A percentile compares a stretch with the other conserved stretches of the same genome.
These are phyloP conservation scores for Coelastrella sp. DNA, from an alignment of 139 green algal genomes.

Conservation along the genomic window DNA sequence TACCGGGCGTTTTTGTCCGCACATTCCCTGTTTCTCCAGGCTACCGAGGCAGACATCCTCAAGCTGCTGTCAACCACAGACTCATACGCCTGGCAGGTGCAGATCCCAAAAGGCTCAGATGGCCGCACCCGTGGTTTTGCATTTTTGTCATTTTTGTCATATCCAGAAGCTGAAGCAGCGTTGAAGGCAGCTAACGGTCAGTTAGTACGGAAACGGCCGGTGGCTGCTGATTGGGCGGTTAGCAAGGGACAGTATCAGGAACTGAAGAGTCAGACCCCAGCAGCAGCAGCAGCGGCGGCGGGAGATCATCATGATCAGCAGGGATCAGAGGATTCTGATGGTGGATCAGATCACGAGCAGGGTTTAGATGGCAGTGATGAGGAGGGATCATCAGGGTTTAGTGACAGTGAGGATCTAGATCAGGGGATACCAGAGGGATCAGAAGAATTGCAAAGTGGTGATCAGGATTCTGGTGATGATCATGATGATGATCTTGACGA, in stretches of 20 bases:
- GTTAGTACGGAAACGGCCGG: constrained; percentile 69
- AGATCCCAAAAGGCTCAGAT: constrained; percentile 43
- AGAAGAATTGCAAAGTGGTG: background rate
- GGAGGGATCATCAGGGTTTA: constrained; percentile 38
- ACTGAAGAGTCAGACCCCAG: constrained; percentile 27
- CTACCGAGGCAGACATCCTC: constrained; percentile 40
- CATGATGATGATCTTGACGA: background rate
- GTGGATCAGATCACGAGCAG: no score
- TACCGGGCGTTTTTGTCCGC: no score
- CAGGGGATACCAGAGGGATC: background rate
- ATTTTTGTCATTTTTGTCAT: constrained; percentile 88
- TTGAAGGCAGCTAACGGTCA: constrained; percentile 84
- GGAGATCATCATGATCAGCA: background rate
- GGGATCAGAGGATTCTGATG: background rate
- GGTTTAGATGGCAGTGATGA: constrained; percentile 27
- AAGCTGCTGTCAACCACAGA: constrained; percentile 21
- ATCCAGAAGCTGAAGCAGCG: constrained; percentile 78
- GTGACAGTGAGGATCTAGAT: background rate
- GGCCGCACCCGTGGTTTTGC: constrained; percentile 85
- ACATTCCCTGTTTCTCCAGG: background rate
- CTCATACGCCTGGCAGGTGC: constrained; percentile 3
- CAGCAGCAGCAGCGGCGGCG: constrained; percentile 21
- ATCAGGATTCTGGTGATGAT: constrained; percentile 15
- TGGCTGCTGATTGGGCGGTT: constrained; percentile 95
- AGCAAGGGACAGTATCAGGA: constrained; percentile 78